Percentiles rank a stretch among this genome's conserved stretches.
Conservation (phyloP, 148 eudicot species). For the Dianthus caryophyllus region DNA sequence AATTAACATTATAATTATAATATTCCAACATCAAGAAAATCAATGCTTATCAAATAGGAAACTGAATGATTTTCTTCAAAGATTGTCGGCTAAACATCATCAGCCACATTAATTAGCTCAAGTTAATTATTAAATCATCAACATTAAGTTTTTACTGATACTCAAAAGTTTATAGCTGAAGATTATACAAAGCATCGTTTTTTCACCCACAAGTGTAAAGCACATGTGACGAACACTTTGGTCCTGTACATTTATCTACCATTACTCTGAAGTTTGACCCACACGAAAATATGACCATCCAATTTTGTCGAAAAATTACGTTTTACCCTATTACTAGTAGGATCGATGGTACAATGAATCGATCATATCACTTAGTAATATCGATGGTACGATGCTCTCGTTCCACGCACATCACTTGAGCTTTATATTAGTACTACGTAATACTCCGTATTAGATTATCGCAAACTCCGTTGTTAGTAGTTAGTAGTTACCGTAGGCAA, state of each 20-base stretch:
- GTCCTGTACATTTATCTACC: conserved; percentile 3
- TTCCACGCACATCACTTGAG: no score
- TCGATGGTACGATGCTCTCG: no score
- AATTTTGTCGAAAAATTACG: not conserved
- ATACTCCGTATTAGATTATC: no score
- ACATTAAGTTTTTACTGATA: not conserved
- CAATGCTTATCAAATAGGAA: conserved; percentile 6
- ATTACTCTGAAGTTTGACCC: conserved; percentile 3
- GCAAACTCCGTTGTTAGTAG: no score
- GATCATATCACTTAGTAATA: no score
- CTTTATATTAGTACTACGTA: no score
- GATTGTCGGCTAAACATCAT: conserved; percentile 1
- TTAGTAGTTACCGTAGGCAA: no score
- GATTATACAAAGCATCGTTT: conserved; percentile 13
- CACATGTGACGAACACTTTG: no score
- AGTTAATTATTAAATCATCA: conserved; percentile 3
- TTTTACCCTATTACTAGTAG: no score
- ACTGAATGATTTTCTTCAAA: not conserved
- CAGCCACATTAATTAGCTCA: conserved; percentile 3
- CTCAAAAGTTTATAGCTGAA: not conserved
- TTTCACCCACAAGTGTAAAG: not conserved
- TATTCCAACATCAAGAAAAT: not conserved
- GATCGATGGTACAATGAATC: no score
- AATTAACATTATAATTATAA: not conserved
- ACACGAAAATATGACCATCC: not conserved